phyloP scores from a whole-genome alignment of 768 basidiomycete genomes.

The Suillus brevipes region DNA sequence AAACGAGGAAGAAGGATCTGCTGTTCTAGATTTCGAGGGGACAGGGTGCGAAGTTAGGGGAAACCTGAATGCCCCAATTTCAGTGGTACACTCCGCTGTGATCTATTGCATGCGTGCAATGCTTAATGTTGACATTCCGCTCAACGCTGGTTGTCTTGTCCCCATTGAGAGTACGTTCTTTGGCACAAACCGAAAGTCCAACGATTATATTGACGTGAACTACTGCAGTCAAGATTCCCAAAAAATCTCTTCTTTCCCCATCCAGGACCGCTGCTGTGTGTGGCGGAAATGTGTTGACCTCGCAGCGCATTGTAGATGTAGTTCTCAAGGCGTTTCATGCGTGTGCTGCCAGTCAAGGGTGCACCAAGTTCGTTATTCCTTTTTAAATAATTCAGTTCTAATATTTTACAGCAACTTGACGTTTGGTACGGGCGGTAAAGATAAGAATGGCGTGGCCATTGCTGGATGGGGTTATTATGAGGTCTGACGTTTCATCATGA shows the following conservation, averaged over 20 bases:
- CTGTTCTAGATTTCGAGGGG: constrained; percentile 82
- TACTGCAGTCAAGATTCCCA: constrained; percentile 69
- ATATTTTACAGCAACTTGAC: constrained; percentile 67
- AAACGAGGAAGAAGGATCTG: constrained; percentile 69
- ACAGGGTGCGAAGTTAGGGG: constrained; percentile 84
- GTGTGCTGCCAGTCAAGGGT: constrained; percentile 90
- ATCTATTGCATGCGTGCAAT: constrained; percentile 89
- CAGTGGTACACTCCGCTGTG: constrained; percentile 83
- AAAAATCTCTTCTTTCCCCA: constrained; percentile 76
- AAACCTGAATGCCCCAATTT: constrained; percentile 82
- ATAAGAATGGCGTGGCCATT: constrained; percentile 68
- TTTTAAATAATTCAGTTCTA: constrained; percentile 8
- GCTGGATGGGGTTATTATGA: constrained; percentile 93
- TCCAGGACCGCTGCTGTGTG: constrained; percentile 88
- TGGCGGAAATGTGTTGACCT: constrained; percentile 89
- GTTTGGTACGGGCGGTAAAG: constrained; percentile 88
- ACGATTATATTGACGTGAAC: constrained; percentile 3
- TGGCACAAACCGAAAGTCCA: not conserved
- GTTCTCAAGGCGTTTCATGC: constrained; percentile 92
- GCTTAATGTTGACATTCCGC: constrained; percentile 84
- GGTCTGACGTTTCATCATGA: constrained; percentile 33
- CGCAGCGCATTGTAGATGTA: constrained; percentile 92
- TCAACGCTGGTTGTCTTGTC: constrained; percentile 92
- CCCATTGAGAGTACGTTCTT: constrained; percentile 67
- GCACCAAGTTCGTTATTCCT: constrained; percentile 69